Percentiles rank a stretch among this genome's conserved stretches.
phyloP scores from a whole-genome alignment of 441 rosid species.

The Omphalea diandra region DNA sequence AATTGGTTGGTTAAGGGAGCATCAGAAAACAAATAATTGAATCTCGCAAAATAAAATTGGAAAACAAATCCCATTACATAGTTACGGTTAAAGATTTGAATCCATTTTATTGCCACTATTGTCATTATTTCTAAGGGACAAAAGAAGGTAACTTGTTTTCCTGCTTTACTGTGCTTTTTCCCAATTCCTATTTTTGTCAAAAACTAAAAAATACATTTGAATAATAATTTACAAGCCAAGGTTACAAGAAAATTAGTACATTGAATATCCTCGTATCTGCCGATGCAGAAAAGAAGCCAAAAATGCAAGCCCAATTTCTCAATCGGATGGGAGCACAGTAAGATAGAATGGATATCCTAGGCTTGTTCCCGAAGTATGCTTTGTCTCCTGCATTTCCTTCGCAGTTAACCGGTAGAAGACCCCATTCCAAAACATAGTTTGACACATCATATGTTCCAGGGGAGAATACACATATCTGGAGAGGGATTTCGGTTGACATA shows the following conservation, averaged over 20 bases:
- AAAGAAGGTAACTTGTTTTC: conserved; percentile 17
- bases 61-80: neutral
- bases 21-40: neutral
- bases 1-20: too few species aligned
- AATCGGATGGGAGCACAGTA: conserved; percentile 63
- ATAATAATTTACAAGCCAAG: conserved; percentile 34
- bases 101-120: conserved; percentile 13
- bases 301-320: conserved; percentile 34
- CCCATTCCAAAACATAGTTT: conserved; percentile 75
- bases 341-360: conserved; percentile 70
- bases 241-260: conserved; percentile 34
- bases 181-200: conserved; percentile 7
- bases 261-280: conserved; percentile 1
- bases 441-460: conserved; percentile 81
- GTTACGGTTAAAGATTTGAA: neutral
- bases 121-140: conserved; percentile 11
- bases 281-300: conserved; percentile 1
- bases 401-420: conserved; percentile 27
- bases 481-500: conserved; percentile 50
- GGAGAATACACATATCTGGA: conserved; percentile 72
- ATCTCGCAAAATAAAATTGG: neutral
- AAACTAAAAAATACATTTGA: conserved; percentile 24
- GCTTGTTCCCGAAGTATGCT: conserved; percentile 54
- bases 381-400: conserved; percentile 30
- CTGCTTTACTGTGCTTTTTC: too few species aligned